These are phyloP conservation scores for Nitzschia sp. DNA, from an alignment of 108 stramenopile genomes.

Conservation along the genomic window DNA sequence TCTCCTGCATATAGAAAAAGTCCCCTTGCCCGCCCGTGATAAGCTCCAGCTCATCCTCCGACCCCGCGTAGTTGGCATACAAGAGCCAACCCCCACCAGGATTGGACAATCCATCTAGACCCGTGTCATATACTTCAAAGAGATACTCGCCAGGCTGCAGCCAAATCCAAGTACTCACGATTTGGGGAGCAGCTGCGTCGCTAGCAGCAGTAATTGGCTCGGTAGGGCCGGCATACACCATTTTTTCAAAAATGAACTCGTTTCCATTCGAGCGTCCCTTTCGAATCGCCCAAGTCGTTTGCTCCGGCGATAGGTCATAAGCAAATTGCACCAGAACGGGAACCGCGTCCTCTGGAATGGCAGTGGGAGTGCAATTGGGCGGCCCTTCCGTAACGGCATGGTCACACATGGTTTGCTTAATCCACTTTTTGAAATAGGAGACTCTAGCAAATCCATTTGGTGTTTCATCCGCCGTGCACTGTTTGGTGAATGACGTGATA, in stretches of 20 bases:
- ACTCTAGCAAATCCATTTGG: slow-evolving; percentile 32
- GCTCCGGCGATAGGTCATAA: slow-evolving; percentile 22
- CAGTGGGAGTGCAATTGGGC: not conserved
- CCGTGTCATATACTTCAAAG: slow-evolving; percentile 54
- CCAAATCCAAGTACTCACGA: not conserved
- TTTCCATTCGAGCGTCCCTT: not conserved
- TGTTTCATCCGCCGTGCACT: slow-evolving; percentile 1
- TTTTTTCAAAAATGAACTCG: not conserved
- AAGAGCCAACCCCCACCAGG: not conserved
- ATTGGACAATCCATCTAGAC: slow-evolving; percentile 33
- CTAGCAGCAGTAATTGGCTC: slow-evolving; percentile 1
- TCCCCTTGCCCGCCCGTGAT: not conserved
- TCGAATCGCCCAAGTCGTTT: slow-evolving; percentile 25
- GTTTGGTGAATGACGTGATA: slow-evolving; percentile 12
- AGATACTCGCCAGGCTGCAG: slow-evolving; percentile 39
- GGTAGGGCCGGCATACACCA: slow-evolving; percentile 16
- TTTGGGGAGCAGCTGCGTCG: not conserved
- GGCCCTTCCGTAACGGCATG: not conserved
- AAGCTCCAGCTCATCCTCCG: not conserved
- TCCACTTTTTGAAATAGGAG: slow-evolving; percentile 24
- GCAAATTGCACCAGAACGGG: slow-evolving; percentile 5
- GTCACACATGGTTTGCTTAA: slow-evolving; percentile 10
- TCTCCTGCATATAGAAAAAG: not conserved
- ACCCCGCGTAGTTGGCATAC: not conserved
- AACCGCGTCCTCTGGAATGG: not conserved